phyloP scores from a whole-genome alignment of 2,329 filamentous ascomycete species.

The Diaporthe sp. region DNA sequence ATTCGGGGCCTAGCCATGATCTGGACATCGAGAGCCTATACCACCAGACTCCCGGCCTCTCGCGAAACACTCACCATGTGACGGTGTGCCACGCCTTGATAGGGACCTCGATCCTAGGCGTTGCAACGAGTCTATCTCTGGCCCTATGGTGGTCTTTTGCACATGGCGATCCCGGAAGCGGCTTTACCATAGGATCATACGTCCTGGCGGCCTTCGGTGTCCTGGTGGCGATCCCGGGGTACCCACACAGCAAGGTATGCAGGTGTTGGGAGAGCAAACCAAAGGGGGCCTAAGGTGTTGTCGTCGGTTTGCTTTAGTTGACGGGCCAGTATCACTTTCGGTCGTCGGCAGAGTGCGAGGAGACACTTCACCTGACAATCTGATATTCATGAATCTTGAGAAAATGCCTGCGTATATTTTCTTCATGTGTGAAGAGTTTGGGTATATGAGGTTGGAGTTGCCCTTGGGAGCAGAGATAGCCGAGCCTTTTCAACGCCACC shows the following conservation, averaged over 20 bases:
- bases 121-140: not conserved
- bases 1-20: too few relatives aligned
- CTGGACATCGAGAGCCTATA: not conserved
- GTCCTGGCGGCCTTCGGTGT: not conserved
- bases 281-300: not conserved
- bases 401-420: not conserved
- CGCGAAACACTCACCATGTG: not conserved
- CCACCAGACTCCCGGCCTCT: not conserved
- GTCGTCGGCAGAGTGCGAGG: not conserved
- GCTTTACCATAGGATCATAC: not conserved
- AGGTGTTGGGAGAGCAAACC: not conserved
- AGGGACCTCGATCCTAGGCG: not conserved
- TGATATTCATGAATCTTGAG: not conserved
- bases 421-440: not conserved
- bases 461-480: conserved; percentile 16
- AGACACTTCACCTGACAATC: not conserved
- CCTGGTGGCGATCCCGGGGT: not conserved
- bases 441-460: conserved; percentile 13
- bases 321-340: not conserved
- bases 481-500: not conserved
- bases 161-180: not conserved
- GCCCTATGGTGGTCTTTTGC: not conserved
- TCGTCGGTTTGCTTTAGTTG: not conserved
- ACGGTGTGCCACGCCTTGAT: not conserved
- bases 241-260: not conserved